A percentile compares a stretch with the other conserved stretches of the same genome.
phyloP scores from a whole-genome alignment of 768 basidiomycete species.

The Suillus fuscotomentosus region DNA sequence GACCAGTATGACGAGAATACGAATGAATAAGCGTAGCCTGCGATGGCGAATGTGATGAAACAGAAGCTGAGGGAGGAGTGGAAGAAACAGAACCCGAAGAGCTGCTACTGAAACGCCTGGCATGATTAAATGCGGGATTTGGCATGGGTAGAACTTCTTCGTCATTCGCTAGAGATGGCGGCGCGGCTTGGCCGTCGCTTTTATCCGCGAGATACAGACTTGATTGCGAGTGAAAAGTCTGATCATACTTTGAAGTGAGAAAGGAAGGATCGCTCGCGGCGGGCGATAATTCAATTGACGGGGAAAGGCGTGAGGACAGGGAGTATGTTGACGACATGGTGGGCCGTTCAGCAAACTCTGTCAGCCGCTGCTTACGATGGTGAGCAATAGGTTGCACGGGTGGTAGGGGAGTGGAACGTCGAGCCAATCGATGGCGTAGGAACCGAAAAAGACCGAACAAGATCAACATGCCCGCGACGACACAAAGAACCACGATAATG shows the following conservation, averaged over 20 bases:
- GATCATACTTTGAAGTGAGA: slow-evolving; percentile 19
- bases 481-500: slow-evolving; percentile 49
- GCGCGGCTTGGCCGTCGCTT: slow-evolving; percentile 13
- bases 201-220: slow-evolving; percentile 16
- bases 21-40: slow-evolving; percentile 9
- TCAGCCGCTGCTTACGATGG: slow-evolving; percentile 51
- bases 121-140: slow-evolving; percentile 3
- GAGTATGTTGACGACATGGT: slow-evolving; percentile 21
- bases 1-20: slow-evolving; percentile 28
- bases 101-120: slow-evolving; percentile 8
- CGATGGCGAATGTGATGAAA: slow-evolving; percentile 12
- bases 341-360: slow-evolving; percentile 35
- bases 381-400: slow-evolving; percentile 66
- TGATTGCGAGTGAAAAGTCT: slow-evolving; percentile 14
- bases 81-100: slow-evolving; percentile 16
- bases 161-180: background rate
- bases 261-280: slow-evolving; percentile 35
- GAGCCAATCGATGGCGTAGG: slow-evolving; percentile 33
- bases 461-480: slow-evolving; percentile 39
- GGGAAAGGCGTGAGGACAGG: slow-evolving; percentile 20
- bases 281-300: slow-evolving; percentile 19
- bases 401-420: slow-evolving; percentile 49
- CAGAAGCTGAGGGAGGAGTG: slow-evolving; percentile 18
- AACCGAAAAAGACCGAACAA: slow-evolving; percentile 37
- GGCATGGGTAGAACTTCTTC: slow-evolving; percentile 2